Percentiles rank a stretch among this genome's conserved stretches.
These are phyloP conservation scores for Pyrenopolyporus hunteri DNA, from an alignment of 495 filamentous ascomycete species.

Conservation along the genomic window DNA sequence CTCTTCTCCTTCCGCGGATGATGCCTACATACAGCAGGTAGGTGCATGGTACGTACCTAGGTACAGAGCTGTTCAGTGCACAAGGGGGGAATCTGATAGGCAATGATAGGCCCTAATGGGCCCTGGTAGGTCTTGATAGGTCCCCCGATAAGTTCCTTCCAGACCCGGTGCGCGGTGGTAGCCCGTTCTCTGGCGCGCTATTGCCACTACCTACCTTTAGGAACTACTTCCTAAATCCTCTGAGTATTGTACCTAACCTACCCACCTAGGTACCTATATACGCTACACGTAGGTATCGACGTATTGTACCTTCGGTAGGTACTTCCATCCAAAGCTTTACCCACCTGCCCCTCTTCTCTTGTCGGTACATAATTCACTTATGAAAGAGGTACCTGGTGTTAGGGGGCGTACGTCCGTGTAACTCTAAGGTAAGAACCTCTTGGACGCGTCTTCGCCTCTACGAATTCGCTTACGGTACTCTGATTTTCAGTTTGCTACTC, in stretches of 20 bases:
- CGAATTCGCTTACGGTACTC: too few species aligned
- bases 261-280: neutral
- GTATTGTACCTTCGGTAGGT: neutral
- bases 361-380: neutral
- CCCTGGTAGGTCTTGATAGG: too few species aligned
- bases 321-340: neutral
- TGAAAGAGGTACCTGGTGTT: too few species aligned
- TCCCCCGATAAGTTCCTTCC: too few species aligned
- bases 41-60: neutral
- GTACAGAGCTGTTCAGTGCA: conserved; percentile 9
- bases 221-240: neutral
- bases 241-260: neutral
- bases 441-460: too few species aligned
- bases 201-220: conserved; percentile 9
- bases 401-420: neutral
- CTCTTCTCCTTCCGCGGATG: conserved; percentile 10
- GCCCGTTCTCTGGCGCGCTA: conserved; percentile 7
- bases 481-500: too few species aligned
- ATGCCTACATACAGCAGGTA: conserved; percentile 13
- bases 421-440: too few species aligned
- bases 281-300: neutral
- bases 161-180: conserved; percentile 10
- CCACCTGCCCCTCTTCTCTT: conserved; percentile 16
- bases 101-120: too few species aligned
- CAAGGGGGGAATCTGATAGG: conserved; percentile 1